Percentiles rank a stretch among this genome's conserved stretches.
These are phyloP conservation scores for Gamarada debralockiae DNA, from an alignment of 495 filamentous ascomycete genomes.

Conservation along the genomic window DNA sequence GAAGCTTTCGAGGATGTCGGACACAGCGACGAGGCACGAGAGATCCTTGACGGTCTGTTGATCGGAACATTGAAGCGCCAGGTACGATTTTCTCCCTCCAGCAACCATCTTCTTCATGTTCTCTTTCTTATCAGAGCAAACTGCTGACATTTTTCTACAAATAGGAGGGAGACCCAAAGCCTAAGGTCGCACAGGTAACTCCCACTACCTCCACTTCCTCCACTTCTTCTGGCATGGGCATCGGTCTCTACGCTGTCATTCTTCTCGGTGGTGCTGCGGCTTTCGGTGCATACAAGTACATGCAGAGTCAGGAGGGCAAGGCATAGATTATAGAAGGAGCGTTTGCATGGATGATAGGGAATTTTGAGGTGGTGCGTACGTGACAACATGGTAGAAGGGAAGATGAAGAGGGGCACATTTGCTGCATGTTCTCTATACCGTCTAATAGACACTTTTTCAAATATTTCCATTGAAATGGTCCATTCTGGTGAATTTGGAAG, in stretches of 20 bases:
- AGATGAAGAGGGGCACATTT: constrained; percentile 15
- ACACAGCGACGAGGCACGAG: constrained; percentile 97
- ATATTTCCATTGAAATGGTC: neutral
- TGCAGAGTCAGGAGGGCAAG: constrained; percentile 56
- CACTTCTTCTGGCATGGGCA: constrained; percentile 58
- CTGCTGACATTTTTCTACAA: constrained; percentile 6
- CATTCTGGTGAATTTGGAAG: too few relatives aligned
- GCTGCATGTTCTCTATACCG: constrained; percentile 13
- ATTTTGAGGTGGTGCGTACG: neutral
- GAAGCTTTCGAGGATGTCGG: constrained; percentile 99
- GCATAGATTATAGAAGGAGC: constrained; percentile 13
- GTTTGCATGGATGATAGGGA: neutral
- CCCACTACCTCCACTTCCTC: constrained; percentile 37
- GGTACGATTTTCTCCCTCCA: constrained; percentile 49
- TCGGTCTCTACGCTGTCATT: constrained; percentile 80
- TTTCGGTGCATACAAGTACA: constrained; percentile 84
- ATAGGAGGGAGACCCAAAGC: constrained; percentile 66
- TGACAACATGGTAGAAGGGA: neutral
- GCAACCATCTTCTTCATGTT: neutral
- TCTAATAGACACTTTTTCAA: constrained; percentile 14
- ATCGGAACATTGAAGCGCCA: constrained; percentile 82
- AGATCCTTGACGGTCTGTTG: constrained; percentile 78
- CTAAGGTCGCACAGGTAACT: constrained; percentile 48
- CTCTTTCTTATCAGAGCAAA: neutral
- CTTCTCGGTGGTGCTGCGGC: constrained; percentile 73